Evolutionary conservation across 148 eudicot species (phyloP).

Genomic region (Chenopodium berlandieri): DNA sequence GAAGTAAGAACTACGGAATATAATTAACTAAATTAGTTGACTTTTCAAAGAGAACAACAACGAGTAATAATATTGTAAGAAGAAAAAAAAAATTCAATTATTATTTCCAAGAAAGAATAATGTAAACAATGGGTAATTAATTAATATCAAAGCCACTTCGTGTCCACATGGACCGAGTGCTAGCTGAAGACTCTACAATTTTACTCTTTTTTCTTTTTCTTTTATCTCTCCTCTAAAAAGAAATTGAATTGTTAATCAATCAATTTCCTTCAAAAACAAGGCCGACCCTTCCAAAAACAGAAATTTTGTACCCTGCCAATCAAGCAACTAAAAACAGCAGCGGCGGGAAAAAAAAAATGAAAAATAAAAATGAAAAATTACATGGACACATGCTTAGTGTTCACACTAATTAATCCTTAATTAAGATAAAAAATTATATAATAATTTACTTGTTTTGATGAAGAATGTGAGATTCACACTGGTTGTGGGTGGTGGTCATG

Average conservation of each 20-base stretch:
- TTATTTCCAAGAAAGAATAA: neutral
- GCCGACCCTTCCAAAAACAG: constrained; percentile 21
- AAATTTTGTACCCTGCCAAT: constrained; percentile 20
- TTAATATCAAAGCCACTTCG: constrained; percentile 51
- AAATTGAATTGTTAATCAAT: constrained; percentile 24
- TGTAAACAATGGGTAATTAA: constrained; percentile 6
- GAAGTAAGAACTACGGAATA: no score
- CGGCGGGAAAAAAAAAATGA: neutral
- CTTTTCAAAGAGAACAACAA: no score
- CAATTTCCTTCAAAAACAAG: constrained; percentile 41
- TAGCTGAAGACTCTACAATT: constrained; percentile 9
- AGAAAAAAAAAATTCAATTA: neutral
- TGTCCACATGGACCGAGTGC: constrained; percentile 89
- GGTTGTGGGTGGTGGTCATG: constrained; percentile 2
- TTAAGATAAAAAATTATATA: no score
- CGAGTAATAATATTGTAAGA: neutral
- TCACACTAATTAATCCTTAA: constrained; percentile 26
- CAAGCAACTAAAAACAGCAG: constrained; percentile 28
- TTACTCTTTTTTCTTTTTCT: neutral
- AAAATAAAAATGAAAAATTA: constrained; percentile 7
- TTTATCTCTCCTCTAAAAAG: constrained; percentile 24
- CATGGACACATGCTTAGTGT: constrained; percentile 22
- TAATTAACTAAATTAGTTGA: no score
- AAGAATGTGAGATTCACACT: neutral
- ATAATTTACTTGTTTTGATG: neutral